These are phyloP conservation scores for Asterophora lycoperdoides DNA, from an alignment of 768 basidiomycete species.

Conservation along the genomic window DNA sequence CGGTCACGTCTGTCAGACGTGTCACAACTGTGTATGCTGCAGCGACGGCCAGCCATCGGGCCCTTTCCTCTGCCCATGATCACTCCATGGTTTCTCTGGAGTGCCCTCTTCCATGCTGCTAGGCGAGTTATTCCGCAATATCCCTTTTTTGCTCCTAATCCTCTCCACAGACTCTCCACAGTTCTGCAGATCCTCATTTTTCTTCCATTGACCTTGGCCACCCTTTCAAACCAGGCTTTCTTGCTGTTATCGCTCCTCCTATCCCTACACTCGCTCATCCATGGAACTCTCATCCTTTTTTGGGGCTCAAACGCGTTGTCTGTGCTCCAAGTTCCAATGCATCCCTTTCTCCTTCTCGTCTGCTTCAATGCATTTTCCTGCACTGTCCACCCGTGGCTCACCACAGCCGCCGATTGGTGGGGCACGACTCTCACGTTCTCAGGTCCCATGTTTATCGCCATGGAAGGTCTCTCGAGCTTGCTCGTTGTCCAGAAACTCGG, in stretches of 20 bases:
- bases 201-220: conserved; percentile 80
- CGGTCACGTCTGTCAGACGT: not conserved
- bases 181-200: conserved; percentile 79
- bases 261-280: conserved; percentile 71
- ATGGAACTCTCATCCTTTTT: conserved; percentile 71
- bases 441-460: conserved; percentile 72
- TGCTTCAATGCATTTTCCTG: conserved; percentile 83
- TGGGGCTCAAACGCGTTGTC: conserved; percentile 71
- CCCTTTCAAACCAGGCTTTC: conserved; percentile 75
- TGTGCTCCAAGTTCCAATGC: conserved; percentile 80
- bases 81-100: conserved; percentile 65
- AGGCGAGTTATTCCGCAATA: conserved; percentile 33
- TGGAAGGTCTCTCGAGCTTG: conserved; percentile 83
- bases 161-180: conserved; percentile 56
- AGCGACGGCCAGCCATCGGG: not conserved
- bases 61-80: conserved; percentile 27
- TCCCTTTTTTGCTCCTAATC: conserved; percentile 2
- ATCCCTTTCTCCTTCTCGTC: conserved; percentile 80
- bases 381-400: conserved; percentile 52
- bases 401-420: conserved; percentile 65
- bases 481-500: conserved; percentile 80
- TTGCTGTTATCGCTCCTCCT: conserved; percentile 77
- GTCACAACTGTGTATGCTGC: conserved; percentile 7
- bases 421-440: conserved; percentile 64
- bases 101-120: conserved; percentile 58